These are phyloP conservation scores for Rhodotorula diobovata DNA, from an alignment of 768 basidiomycete genomes.

Conservation along the genomic window DNA sequence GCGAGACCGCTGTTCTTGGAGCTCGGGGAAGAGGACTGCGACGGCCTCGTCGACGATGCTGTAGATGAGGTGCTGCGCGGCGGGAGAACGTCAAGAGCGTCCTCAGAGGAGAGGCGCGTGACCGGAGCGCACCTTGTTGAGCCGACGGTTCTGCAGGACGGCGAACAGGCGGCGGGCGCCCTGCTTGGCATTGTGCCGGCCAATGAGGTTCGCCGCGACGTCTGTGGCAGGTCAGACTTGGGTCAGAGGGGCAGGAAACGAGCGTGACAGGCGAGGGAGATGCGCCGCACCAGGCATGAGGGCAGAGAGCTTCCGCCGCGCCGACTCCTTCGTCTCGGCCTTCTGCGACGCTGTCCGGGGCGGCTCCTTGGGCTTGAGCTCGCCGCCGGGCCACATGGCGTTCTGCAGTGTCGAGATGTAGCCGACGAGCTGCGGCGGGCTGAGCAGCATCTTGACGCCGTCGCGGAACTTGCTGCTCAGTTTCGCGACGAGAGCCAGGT, in stretches of 20 bases:
- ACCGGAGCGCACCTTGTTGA: slow-evolving; percentile 69
- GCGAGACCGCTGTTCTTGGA: neutral
- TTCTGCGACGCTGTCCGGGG: slow-evolving; percentile 81
- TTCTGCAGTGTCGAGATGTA: slow-evolving; percentile 66
- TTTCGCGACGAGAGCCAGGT: neutral
- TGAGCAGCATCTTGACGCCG: slow-evolving; percentile 60
- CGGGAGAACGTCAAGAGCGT: neutral
- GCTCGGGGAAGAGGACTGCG: slow-evolving; percentile 29
- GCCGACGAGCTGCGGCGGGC: slow-evolving; percentile 65
- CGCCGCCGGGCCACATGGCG: slow-evolving; percentile 79
- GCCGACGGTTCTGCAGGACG: slow-evolving; percentile 84
- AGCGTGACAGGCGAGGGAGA: neutral
- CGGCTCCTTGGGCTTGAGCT: slow-evolving; percentile 57
- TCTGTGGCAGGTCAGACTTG: slow-evolving; percentile 53
- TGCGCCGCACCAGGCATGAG: slow-evolving; percentile 72
- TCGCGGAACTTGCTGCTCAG: slow-evolving; percentile 76
- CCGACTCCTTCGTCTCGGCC: slow-evolving; percentile 71
- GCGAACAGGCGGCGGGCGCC: slow-evolving; percentile 90
- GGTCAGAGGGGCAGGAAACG: neutral
- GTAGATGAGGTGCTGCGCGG: slow-evolving; percentile 40
- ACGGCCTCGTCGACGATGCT: slow-evolving; percentile 39
- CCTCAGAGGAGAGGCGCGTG: neutral
- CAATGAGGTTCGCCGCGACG: slow-evolving; percentile 94
- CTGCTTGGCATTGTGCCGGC: slow-evolving; percentile 87
- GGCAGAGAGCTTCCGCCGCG: slow-evolving; percentile 81